Base-by-base conservation (phyloP, 148 eudicot genomes). In the Diospyros lotus region DNA sequence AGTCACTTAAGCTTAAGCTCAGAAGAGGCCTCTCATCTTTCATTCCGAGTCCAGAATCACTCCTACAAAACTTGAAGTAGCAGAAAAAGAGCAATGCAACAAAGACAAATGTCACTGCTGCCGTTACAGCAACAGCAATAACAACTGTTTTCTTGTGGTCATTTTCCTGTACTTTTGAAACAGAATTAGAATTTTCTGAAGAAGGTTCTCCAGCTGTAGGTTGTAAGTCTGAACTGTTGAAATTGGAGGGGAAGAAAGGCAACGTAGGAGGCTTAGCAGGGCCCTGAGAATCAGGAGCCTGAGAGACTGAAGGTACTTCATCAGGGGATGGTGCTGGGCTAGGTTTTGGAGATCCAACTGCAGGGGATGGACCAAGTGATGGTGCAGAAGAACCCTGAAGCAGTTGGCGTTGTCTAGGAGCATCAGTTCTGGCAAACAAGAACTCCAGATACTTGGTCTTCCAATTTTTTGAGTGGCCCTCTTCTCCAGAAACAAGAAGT, bases 11-110 rank as follows among this genome's bases (percentile, higher is more conserved):
- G 85, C 97, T 93, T 81, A 91, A 56, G 82, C 97, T 87, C 72
- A 96, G 91, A 82, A 93, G 94, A 75, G 97, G 98, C 53, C 87
- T 84, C 78, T 89, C 91, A 70, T 96, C 97, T 69, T 86, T 96
- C 75, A 61, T 82, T 67, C 87, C 78, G 75, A n/a, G 59, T 52
- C 85, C 88, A 45, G 79, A 58, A 58, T 80, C 63, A 74, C 42
- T 72, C 55, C 84, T 71, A 55, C 85, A 90, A 75, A 73, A 68
- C 79, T 74, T 83, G 14, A 71, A 66, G 50, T 81, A 93, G 83
- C 86, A 89, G 39, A 83, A 41, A 79, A 88, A 89, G 18, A 89
- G 70, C 66, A 88, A 38, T 42, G 79, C 79, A 59, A 86, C 91
- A 76, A 89, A 14, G 52, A 86, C 39, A 73, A 88, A 86, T 8